Base-by-base conservation (phyloP, 805 yeast genomes). In the Tetrapisispora iriomotensis region DNA sequence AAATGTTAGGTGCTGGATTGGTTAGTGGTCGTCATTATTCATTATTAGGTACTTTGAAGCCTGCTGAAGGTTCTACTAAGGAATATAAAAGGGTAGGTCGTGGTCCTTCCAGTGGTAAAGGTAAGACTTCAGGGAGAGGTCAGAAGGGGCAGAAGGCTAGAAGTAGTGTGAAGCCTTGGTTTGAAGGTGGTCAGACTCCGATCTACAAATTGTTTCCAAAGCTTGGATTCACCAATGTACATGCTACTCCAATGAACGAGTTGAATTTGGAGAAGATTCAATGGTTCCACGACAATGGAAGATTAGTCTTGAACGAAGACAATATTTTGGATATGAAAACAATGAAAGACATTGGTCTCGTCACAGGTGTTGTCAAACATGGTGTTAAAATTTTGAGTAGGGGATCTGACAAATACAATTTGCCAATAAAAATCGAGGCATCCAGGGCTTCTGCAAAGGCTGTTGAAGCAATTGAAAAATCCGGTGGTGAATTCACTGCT, bases 181-280 rank as follows among this genome's bases (percentile, higher is more conserved):
- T 90, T 59, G 98, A 92, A 69, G 98, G 98, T 76, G 97, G 98
- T 60, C 98, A 92, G 61, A 92, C 97, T 2, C 97, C 96, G 20
- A 77, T 81, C 56, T 77, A 77, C 61, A 74, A 82, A 62, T 66
- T 82, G 49, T 78, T 85, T 63, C 95, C 96, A 49, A 90, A 90
- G 58, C 68, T 80, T 44, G 97, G 97, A 8, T 87, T 87, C 67
- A 77, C 74, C 51, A 75, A 85, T 58, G 74, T 72, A 20, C 76
- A 73, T 51, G 72, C 72, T 36, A 63, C 63, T 43, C 71, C 70
- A 12, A 64, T 75, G 49, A 64, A 67, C 36, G 77, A 74, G 50
- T 54, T 92, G 46, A 82, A 83, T 54, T 67, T 90, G 54, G 73
- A 68, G 25, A 71, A 77, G 48, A 76, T 92, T 40, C 83, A 80